Base-by-base conservation (phyloP, 208 protist species). In the Angomonas deanei region DNA sequence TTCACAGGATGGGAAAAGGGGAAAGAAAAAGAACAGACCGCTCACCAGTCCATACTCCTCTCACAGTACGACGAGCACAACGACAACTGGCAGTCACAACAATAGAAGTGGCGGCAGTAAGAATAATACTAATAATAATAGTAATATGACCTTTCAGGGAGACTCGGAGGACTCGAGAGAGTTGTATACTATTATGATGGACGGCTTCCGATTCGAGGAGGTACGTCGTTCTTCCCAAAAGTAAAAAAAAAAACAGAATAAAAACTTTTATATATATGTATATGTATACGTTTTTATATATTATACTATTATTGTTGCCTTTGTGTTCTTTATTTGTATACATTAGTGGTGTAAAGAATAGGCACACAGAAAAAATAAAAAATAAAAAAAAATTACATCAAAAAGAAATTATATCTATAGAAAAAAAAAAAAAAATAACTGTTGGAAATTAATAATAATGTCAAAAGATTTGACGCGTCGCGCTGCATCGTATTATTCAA, bases 161-260 rank as follows among this genome's bases (percentile, higher is more conserved):
- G n/a, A n/a, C n/a, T n/a, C n/a, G n/a, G n/a, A n/a, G n/a, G n/a
- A n/a, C n/a, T n/a, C n/a, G n/a, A n/a, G n/a, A n/a, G n/a, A n/a
- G n/a, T n/a, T n/a, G n/a, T n/a, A n/a, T 46, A 1, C 34, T 66
- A 28, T 61, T 58, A 15, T 53, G 2, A 13, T 58, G 61, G 19
- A 15, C 56, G 15, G 61, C n/a, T 61, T 21, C 53, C n/a, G 57
- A 23, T 66, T 17, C 26, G 8, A 42, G 21, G 46, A 15, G 21
- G 23, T 58, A 23, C 32, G 15, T 53, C 6, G 19, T 26, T 53
- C 11, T 26, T 26, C 47, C 47, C n/a, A 17, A 17, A 8, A 56
- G 30, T 36, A 56, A 56, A 32, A 56, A 56, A 31, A 56, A 56
- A 56, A 56, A 32, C 21, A 56, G 24, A 8, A 56, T 26, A 56